Evolutionary conservation across 331 rosid genomes (phyloP), one percentile per base, ranked within the genome.

Genomic region (Cydonia oblonga): DNA sequence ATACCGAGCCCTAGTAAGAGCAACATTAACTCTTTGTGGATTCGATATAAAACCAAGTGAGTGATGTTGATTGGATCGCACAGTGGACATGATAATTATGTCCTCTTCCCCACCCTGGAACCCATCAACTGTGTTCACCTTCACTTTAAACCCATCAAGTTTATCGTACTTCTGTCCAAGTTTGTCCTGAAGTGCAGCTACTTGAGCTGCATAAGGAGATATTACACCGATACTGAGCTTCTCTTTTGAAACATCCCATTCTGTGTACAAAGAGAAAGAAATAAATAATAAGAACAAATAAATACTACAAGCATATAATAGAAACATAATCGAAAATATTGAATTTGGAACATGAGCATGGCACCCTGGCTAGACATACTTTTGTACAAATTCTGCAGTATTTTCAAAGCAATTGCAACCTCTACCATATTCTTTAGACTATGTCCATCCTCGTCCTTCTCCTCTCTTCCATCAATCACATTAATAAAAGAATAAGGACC

Each of bases 1-100:
- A 52, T 81, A 90, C 92, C 90, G 80, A 5, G 92, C 91, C 78
- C 93, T 83, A 20, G 96, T 88, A 24, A 90, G 90, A 80, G 91
- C 80, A 67, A 90, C 93, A 81, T 88, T 90, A 16, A 78, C 75
- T 79, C 91, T 83, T 70, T 82, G 90, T 46, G 66, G 80, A 60
- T 61, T 75, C 7, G 87, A 86, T 40, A 86, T 64, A 72, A 86
- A 88, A 62, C 40, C 78, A 8, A 90, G 81, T 22, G 84, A 79
- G 2, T 19, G 26, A n/a, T 54, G 70, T 24, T 54, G 5, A 57
- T 79, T 65, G 26, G 86, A 83, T 29, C 90, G 74, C 2, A 88
- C 93, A n/a, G 96, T 84, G 15, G 96, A 86, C 73, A 88, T 58
- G 30, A 90, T 84, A 9, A 88, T 75, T 6, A 90, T 40, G 56